Percentiles rank a stretch among this genome's conserved stretches.
phyloP scores from a whole-genome alignment of 495 filamentous ascomycete species.

The Penicillium coffeae region DNA sequence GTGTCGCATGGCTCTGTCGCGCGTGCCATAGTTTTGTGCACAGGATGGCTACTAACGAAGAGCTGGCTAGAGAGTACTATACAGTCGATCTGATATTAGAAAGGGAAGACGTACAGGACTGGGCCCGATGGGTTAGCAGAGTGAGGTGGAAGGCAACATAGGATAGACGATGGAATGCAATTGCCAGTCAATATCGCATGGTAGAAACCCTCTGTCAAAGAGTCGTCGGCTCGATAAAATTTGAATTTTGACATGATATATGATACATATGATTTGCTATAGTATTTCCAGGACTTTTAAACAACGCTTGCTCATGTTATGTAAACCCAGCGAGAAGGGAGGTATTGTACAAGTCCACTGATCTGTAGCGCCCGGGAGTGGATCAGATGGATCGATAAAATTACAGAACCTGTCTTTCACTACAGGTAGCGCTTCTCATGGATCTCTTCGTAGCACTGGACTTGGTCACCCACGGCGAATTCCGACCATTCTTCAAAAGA shows the following conservation, averaged over 20 bases:
- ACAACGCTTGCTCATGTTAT: conserved; percentile 17
- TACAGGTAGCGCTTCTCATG: conserved; percentile 60
- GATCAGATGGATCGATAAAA: not conserved
- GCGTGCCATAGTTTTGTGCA: conserved; percentile 88
- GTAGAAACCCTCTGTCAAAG: no score
- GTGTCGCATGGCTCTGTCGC: conserved; percentile 84
- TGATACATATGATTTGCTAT: conserved; percentile 3
- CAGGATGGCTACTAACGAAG: conserved; percentile 71
- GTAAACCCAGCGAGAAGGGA: conserved; percentile 11
- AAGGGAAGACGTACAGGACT: conserved; percentile 69
- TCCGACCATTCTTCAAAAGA: conserved; percentile 74
- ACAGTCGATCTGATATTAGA: conserved; percentile 65
- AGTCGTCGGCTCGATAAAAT: no score
- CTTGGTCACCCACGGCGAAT: conserved; percentile 74
- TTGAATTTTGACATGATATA: conserved; percentile 7
- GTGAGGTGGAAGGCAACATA: conserved; percentile 62
- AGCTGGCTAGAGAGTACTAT: conserved; percentile 69
- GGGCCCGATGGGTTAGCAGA: conserved; percentile 62
- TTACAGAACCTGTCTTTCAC: conserved; percentile 4
- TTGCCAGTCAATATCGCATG: no score
- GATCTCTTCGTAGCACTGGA: conserved; percentile 82
- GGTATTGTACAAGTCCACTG: no score
- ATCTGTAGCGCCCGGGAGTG: not conserved
- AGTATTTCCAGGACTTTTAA: conserved; percentile 8
- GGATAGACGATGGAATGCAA: no score